Conservation (phyloP, 1,139 yeast genomes). For the Yamadazyma pseudoaaseri region DNA sequence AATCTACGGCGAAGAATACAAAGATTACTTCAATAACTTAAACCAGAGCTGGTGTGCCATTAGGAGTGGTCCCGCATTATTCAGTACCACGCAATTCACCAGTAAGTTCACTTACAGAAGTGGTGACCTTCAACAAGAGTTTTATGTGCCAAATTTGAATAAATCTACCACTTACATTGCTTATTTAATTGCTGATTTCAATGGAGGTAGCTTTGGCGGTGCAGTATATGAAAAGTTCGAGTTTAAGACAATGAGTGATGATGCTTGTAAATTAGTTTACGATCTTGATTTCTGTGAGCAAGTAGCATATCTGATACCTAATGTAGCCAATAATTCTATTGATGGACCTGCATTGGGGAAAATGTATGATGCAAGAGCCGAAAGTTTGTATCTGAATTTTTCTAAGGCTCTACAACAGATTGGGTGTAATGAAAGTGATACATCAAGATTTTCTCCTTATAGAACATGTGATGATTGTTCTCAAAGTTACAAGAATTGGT, state of each 20-base stretch:
- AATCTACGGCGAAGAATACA: constrained; percentile 44
- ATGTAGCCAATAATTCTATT: constrained; percentile 20
- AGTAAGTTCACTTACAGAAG: constrained; percentile 50
- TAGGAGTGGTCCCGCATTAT: constrained; percentile 43
- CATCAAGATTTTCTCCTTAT: constrained; percentile 71
- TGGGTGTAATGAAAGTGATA: constrained; percentile 73
- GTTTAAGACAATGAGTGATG: constrained; percentile 57
- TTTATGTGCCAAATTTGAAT: constrained; percentile 60
- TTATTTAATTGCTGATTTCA: constrained; percentile 55
- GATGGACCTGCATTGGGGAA: constrained; percentile 21
- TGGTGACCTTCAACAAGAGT: constrained; percentile 55
- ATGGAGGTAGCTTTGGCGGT: constrained; percentile 55
- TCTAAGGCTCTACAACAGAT: constrained; percentile 73
- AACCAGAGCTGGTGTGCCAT: constrained; percentile 77
- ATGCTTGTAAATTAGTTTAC: constrained; percentile 71
- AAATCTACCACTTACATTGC: constrained; percentile 64
- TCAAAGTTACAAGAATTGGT: constrained; percentile 76
- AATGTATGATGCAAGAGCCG: constrained; percentile 66
- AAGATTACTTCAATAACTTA: constrained; percentile 39
- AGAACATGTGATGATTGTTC: constrained; percentile 73
- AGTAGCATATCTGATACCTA: constrained; percentile 89
- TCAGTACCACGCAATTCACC: constrained; percentile 20
- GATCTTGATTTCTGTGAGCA: constrained; percentile 73
- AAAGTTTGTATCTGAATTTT: constrained; percentile 58
- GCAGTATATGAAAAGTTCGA: constrained; percentile 57